Conservation (phyloP, 306 rosid genomes). For the Cyamopsis tetragonoloba region DNA sequence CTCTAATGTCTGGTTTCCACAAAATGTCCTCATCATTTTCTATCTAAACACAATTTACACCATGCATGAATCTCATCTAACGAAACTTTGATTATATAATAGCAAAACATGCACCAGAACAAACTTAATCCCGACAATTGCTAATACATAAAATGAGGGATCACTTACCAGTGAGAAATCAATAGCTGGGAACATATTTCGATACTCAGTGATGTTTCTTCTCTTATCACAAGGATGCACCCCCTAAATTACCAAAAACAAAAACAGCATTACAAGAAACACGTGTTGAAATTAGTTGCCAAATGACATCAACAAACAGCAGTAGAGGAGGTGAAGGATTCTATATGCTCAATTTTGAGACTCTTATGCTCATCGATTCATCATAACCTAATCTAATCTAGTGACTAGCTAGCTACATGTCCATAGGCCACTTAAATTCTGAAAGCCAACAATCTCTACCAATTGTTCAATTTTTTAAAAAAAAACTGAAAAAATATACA, state of each 20-base stretch:
- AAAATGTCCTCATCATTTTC: conserved; percentile 68
- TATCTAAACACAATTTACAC: conserved; percentile 46
- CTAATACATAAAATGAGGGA: conserved; percentile 20
- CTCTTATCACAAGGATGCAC: conserved; percentile 94
- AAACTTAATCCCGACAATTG: not conserved
- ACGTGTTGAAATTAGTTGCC: not conserved
- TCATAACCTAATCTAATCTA: not conserved
- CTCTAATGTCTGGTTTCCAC: conserved; percentile 78
- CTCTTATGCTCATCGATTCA: not conserved
- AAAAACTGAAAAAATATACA: not conserved
- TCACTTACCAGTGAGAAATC: conserved; percentile 75
- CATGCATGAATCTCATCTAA: conserved; percentile 20
- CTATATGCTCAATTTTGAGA: not conserved
- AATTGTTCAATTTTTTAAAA: not conserved
- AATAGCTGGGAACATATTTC: conserved; percentile 74
- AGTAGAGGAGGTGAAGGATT: not conserved
- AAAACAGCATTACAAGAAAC: not conserved
- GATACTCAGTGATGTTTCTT: conserved; percentile 68
- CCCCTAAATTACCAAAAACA: conserved; percentile 53
- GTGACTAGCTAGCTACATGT: conserved; percentile 3
- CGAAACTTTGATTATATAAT: conserved; percentile 10
- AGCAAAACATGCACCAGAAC: conserved; percentile 20
- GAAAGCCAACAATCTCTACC: not conserved
- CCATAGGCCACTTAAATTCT: not conserved
- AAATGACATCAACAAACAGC: not conserved